Evolutionary conservation across 257 asterid genomes (phyloP).

Genomic region (Solanum etuberosum): DNA sequence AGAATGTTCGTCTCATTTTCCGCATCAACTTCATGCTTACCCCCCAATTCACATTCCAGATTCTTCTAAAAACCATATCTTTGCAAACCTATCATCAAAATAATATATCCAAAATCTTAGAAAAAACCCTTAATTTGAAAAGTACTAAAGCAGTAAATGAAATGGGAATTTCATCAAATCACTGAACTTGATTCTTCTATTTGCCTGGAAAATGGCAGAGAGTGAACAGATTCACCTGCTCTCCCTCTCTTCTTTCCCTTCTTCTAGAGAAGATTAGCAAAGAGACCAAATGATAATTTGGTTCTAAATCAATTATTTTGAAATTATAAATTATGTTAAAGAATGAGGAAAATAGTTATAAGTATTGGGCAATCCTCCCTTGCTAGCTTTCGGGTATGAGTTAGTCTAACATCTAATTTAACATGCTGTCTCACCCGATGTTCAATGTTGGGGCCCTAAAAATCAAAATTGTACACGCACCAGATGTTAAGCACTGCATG

Average conservation of each 20-base stretch:
- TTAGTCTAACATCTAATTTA: too few species aligned
- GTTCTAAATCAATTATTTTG: neutral
- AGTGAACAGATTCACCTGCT: neutral
- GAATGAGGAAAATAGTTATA: too few species aligned
- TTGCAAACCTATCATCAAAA: neutral
- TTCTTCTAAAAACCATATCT: constrained; percentile 9
- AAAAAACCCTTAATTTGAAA: neutral
- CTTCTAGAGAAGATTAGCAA: neutral
- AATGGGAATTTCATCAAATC: neutral
- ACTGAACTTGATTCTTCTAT: neutral
- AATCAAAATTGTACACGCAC: too few species aligned
- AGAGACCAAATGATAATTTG: neutral
- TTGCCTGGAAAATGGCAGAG: neutral
- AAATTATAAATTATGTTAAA: too few species aligned
- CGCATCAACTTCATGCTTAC: constrained; percentile 7
- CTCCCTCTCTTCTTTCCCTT: neutral
- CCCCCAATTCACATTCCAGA: constrained; percentile 13
- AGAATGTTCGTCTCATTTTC: constrained; percentile 23
- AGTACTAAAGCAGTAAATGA: neutral
- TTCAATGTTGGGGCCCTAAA: too few species aligned
- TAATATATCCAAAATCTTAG: neutral
- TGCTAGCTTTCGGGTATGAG: too few species aligned
- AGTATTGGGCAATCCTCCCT: too few species aligned
- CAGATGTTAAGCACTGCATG: too few species aligned
- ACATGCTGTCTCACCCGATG: too few species aligned